Evolutionary conservation across 495 filamentous ascomycete genomes (phyloP), one percentile per base, ranked within the genome.

Genomic region (Chaetomidium leptoderma): DNA sequence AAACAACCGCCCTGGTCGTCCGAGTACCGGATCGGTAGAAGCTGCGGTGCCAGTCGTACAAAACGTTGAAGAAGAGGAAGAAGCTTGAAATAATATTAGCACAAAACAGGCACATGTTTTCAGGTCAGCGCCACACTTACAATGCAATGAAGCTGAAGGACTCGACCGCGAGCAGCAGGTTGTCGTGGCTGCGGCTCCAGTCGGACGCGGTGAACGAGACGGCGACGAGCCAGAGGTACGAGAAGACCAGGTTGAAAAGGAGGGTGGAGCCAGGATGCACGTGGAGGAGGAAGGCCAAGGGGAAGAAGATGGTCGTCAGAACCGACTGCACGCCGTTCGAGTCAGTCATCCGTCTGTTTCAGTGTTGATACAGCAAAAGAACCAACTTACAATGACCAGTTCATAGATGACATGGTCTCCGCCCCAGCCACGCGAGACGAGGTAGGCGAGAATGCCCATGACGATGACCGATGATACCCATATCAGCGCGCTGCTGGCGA

Each of bases 71-170:
- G 61, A 83, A 62, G 36, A 82, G 71, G 60, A 75, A 74, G 64
- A 82, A 75, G 69, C 80, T 80, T 33, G 7, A 35, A 6, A 4
- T 49, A 8, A 2, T 16, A 43, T 71, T 65, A 81, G 26, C 24
- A 17, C n/a, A 1, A 4, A 1, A n/a, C 4, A 11, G 4, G 3
- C 4, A 30, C 54, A 27, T 10, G 10, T 16, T 21, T n/a, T 23
- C 23, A 19, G 19, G n/a, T 30, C 24, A 23, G 14, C 21, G n/a
- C 8, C 8, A 13, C 40, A 78, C 80, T 42, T 74, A 85, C 82
- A 85, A 86, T 23, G 81, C 78, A 30, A 86, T 70, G 67, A 85
- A 86, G 62, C 77, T 80, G 57, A 86, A 86, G 1, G 83, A 71
- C 65, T 84, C 80, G 53, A 79, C 76, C 29, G 81, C 76, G 49